phyloP scores from a whole-genome alignment of 352 stramenopile genomes.

The Globisporangium splendens region DNA sequence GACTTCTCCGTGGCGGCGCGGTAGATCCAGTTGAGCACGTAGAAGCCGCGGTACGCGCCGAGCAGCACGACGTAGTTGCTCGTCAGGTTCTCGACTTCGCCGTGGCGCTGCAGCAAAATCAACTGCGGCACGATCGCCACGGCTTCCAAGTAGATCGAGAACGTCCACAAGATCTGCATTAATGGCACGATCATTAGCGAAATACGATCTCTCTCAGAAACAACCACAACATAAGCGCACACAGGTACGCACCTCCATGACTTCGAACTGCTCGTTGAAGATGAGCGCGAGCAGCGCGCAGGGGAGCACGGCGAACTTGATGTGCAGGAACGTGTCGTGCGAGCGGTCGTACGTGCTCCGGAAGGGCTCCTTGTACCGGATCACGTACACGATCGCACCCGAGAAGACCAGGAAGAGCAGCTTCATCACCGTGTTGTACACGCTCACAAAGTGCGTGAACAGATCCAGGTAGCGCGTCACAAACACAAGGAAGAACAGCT shows the following conservation, averaged over 20 bases:
- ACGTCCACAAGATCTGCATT: slow-evolving; percentile 94
- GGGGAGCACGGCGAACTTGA: slow-evolving; percentile 96
- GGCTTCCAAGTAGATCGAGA: slow-evolving; percentile 99
- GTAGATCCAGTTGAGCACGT: slow-evolving; percentile 99
- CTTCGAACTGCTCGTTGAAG: slow-evolving; percentile 91
- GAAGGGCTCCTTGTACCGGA: slow-evolving; percentile 95
- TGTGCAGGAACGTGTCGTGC: slow-evolving; percentile 99
- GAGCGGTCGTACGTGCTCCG: slow-evolving; percentile 97
- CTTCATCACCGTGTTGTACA: slow-evolving; percentile 99
- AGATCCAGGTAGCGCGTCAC: slow-evolving; percentile 98
- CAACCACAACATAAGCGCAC: background rate
- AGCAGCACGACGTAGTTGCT: slow-evolving; percentile 99
- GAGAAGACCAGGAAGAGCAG: slow-evolving; percentile 97
- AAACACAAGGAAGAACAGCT: slow-evolving; percentile 99
- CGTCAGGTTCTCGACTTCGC: slow-evolving; percentile 98
- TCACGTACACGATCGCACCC: slow-evolving; percentile 97
- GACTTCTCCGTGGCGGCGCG: slow-evolving; percentile 93
- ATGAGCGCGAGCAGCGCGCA: slow-evolving; percentile 95
- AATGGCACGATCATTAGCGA: background rate
- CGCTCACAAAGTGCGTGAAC: slow-evolving; percentile 92
- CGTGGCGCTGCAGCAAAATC: slow-evolving; percentile 97
- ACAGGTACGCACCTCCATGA: slow-evolving; percentile 60
- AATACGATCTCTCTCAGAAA: background rate
- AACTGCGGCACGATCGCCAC: slow-evolving; percentile 99
- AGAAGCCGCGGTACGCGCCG: slow-evolving; percentile 96